Evolutionary conservation across 139 green algal species (phyloP).

Genomic region (Picochlorum sp.): DNA sequence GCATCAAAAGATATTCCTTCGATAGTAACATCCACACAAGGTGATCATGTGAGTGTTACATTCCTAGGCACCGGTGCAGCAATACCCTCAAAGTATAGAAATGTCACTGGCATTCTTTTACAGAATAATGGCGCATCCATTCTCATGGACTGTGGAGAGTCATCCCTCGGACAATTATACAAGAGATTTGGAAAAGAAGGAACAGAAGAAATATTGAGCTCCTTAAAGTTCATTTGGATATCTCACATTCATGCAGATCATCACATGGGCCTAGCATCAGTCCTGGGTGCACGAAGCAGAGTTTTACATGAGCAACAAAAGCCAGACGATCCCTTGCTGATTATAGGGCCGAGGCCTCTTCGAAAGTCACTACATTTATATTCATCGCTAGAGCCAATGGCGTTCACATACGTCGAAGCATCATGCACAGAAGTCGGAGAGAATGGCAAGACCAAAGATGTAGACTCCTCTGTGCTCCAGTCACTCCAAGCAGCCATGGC

Average conservation of each 20-base stretch:
- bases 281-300: conserved; percentile 38
- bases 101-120: conserved; percentile 80
- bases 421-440: not conserved
- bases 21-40: conserved; percentile 1
- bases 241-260: conserved; percentile 98
- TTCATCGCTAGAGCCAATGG: conserved; percentile 46
- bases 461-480: not conserved
- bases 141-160: conserved; percentile 88
- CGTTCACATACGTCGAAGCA: conserved; percentile 55
- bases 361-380: conserved; percentile 57
- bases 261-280: conserved; percentile 73
- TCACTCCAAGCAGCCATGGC: conserved; percentile 12
- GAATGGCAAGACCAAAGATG: not conserved
- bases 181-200: conserved; percentile 46
- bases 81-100: conserved; percentile 90
- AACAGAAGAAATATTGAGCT: conserved; percentile 14
- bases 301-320: conserved; percentile 30
- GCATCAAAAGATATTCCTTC: not conserved
- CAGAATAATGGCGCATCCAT: conserved; percentile 43
- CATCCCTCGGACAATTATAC: conserved; percentile 76
- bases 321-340: conserved; percentile 43
- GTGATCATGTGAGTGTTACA: conserved; percentile 36
- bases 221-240: conserved; percentile 67
- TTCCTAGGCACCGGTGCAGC: conserved; percentile 60
- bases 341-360: conserved; percentile 76